Base-by-base conservation (phyloP, 371 early-diverging fungal species). In the Syncephalastrum sp. region DNA sequence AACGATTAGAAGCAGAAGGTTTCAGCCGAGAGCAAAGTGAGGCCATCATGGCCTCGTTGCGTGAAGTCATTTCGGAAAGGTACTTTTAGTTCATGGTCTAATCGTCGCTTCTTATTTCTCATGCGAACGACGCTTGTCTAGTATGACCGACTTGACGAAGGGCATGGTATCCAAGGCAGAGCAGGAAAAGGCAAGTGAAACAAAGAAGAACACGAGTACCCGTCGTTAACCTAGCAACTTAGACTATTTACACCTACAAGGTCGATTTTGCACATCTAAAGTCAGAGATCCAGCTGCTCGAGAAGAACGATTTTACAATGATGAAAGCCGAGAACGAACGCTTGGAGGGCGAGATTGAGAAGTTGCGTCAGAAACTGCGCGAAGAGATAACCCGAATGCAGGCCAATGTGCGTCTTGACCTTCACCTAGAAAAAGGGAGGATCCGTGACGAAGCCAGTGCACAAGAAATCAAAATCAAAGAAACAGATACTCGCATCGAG, bases 201-300 rank as follows among this genome's bases (percentile, higher is more conserved):
- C 5, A 51, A 25, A 15, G n/a, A 54, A 6, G 3, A 27, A 54
- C 15, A 6, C 15, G 13, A 46, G 25, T 6, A 13, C 45, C 10
- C 7, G 13, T 16, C 15, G 16, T 8, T 48, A 42, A 19, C n/a
- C 25, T n/a, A n/a, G 29, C 8, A n/a, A 44, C 7, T 7, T 67
- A 89, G 86, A 83, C 85, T 5, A 76, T 92, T n/a, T 92, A 92
- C 69, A 87, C 89, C 62, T 90, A 91, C 71, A 92, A 87, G 59
- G 92, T 94, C 14, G 96, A 96, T 63, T 94, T 97, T 63, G 89
- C 91, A 8, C 92, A 92, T 15, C 77, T 97, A 8, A 90, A 91
- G 48, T 86, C 88, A 8, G 97, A 96, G 62, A 79, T 97, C 8
- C 91, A 89, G 50, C 78, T 95, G 70, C 67, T 94, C 24, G 94